phyloP scores from a whole-genome alignment of 2,329 filamentous ascomycete genomes.

The Botrytis byssoidea region DNA sequence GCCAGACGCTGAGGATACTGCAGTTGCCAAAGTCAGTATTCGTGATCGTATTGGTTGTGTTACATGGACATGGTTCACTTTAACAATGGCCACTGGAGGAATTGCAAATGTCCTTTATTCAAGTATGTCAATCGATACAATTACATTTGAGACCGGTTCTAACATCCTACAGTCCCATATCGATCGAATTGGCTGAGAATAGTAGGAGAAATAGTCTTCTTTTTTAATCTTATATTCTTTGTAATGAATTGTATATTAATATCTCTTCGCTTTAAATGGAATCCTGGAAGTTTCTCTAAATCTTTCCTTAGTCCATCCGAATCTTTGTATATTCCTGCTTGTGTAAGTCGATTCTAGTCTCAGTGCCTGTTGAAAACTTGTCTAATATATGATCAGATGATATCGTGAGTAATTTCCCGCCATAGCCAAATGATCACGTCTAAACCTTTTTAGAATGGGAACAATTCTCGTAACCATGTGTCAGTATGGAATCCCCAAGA shows the following conservation, averaged over 20 bases:
- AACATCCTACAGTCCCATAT: constrained; percentile 48
- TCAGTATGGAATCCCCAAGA: constrained; percentile 67
- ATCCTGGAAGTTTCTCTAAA: constrained; percentile 66
- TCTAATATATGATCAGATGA: constrained; percentile 40
- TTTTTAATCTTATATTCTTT: constrained; percentile 64
- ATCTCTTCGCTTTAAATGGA: constrained; percentile 64
- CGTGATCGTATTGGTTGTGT: constrained; percentile 49
- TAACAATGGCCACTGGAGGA: constrained; percentile 53
- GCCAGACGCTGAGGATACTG: constrained; percentile 23
- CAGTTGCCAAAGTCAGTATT: constrained; percentile 42
- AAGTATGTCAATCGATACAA: constrained; percentile 43
- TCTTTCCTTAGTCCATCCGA: constrained; percentile 77
- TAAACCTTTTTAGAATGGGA: constrained; percentile 55
- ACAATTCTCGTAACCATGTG: constrained; percentile 77
- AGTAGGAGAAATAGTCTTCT: constrained; percentile 59
- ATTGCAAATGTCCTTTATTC: constrained; percentile 54
- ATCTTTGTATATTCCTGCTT: constrained; percentile 72
- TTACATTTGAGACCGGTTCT: constrained; percentile 16
- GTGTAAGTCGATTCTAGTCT: constrained; percentile 44
- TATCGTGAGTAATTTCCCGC: constrained; percentile 42
- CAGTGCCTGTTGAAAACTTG: constrained; percentile 25
- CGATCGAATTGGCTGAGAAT: constrained; percentile 54
- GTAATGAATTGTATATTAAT: constrained; percentile 63
- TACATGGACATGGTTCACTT: constrained; percentile 77
- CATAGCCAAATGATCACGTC: not conserved